Evolutionary conservation across 495 filamentous ascomycete species (phyloP), one percentile per base, ranked within the genome.

Genomic region (Aspergillus steynii): DNA sequence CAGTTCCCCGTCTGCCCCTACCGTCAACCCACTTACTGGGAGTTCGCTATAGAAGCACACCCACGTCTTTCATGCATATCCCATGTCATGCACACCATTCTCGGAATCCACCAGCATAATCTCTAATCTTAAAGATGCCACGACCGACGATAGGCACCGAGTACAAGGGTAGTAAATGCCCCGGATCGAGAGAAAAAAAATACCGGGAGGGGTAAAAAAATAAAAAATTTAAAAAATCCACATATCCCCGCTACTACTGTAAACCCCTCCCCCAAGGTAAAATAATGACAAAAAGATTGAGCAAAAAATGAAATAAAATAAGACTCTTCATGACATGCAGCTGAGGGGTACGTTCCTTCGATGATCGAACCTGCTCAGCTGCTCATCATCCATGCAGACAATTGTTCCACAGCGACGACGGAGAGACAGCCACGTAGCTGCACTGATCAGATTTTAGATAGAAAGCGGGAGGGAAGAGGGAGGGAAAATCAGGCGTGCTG

Each of bases 351-450:
- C 37, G 37, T 42, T 42, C 37, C 51, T 29, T 58, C 27, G 29
- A 59, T 49, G 29, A 59, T 50, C 46, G 15, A 52, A 26, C 10
- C 28, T 65, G 66, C 64, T 69, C 66, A 69, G 66, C 66, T 69
- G 66, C 63, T 63, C 61, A 61, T 57, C 62, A 61, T 62, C 55
- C 63, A 58, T 65, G 66, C 66, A 65, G 25, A 46, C 27, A 55
- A 56, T 65, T 49, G 63, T 68, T 64, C 66, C 63, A 68, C 66
- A 48, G 56, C 34, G 51, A 56, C 48, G 62, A 53, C 42, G 47
- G 61, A 63, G 59, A 52, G 60, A 46, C 54, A 63, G 63, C 63
- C 66, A 68, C 66, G 66, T 68, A 65, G 66, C 63, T 60, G 63
- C 60, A 56, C 59, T 34, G 51, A 56, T 53, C 37, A 42, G 37